Evolutionary conservation across 371 early-diverging fungal species (phyloP), one percentile per base, ranked within the genome.

Genomic region (Chytridium lagenaria): DNA sequence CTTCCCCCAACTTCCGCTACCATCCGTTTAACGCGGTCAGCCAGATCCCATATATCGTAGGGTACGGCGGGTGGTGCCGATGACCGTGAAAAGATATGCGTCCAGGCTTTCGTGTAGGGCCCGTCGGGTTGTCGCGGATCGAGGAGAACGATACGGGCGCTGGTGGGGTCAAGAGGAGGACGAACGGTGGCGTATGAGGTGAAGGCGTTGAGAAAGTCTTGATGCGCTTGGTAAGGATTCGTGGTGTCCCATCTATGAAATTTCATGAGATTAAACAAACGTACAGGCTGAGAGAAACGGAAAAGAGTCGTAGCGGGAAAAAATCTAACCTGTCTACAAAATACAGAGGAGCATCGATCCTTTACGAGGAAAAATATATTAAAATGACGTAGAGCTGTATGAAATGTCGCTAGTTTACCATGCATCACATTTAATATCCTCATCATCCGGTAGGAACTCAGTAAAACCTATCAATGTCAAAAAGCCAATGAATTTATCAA

Each of bases 171-270:
- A 38, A 75, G 67, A 55, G 61, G 28, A 19, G 44, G 44, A n/a
- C 55, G n/a, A 1, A 75, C 37, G 44, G 70, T 16, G 49, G 70
- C 34, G 67, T 75, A 75, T 1, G 65, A 69, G 37, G 65, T 16
- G 44, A 75, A 75, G 34, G 71, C 66, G 66, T 70, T 75, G 1
- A 75, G 59, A 16, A 70, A 51, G 38, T 75, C 75, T 57, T 75
- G 71, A 50, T 70, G 70, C 10, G 70, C 71, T 52, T 75, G 75
- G 59, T 57, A 75, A 19, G 75, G 71, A 59, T 75, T 75, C 2
- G 75, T 75, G 49, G 68, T 70, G 67, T 75, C 75, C 71, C 70
- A 75, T 16, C 75, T 52, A 5, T 15, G 23, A 26, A 52, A 23
- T 10, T 26, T n/a, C 5, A 26, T n/a, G 55, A 22, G 12, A n/a